Evolutionary conservation across 2,329 filamentous ascomycete species (phyloP), one percentile per base, ranked within the genome.

Genomic region (Metarhizium anisopliae): DNA sequence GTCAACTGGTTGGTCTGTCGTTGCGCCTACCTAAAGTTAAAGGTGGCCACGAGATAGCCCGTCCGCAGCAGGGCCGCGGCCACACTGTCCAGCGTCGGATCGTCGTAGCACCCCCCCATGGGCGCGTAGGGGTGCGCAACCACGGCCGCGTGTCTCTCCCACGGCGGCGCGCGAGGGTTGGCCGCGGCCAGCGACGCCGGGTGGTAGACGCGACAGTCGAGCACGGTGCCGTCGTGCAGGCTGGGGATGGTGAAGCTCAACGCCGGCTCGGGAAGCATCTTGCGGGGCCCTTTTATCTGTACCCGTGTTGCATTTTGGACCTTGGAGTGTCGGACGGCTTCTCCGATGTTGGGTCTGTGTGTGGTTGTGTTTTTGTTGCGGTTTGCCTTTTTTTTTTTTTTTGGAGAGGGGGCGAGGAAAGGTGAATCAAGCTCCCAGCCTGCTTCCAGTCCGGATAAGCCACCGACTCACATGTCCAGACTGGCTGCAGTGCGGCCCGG

Each of bases 81-180:
- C 2, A 88, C 72, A 8, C 83, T 75, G n/a, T 82, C 77, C 1
- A 97, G 86, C 0, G 96, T 78, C 0, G 82, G 80, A 67, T 97
- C 92, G 67, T 97, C 89, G 66, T 85, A 94, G 68, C 77, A 85
- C 5, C 93, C 94, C 4, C 94, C 94, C 53, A 97, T 75, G 0
- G 90, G 86, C 38, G 90, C 90, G 67, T 97, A 97, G 0, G 94
- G 93, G 69, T 97, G 94, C 13, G 92, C 92, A 43, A 97, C 74
- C 3, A 96, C 76, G 50, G 79, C 81, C 16, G 76, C 77, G 60
- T 83, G 72, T 51, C 72, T 73, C 47, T 62, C 66, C 79, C 79
- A 82, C 52, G 68, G 62, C 35, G 67, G 66, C 13, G 70, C 64
- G 45, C 56, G 59, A 6, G 64, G 61, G 25, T 63, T 68, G 54